phyloP scores from a whole-genome alignment of 2,329 filamentous ascomycete species.

The Atkinsonella hypoxylon region DNA sequence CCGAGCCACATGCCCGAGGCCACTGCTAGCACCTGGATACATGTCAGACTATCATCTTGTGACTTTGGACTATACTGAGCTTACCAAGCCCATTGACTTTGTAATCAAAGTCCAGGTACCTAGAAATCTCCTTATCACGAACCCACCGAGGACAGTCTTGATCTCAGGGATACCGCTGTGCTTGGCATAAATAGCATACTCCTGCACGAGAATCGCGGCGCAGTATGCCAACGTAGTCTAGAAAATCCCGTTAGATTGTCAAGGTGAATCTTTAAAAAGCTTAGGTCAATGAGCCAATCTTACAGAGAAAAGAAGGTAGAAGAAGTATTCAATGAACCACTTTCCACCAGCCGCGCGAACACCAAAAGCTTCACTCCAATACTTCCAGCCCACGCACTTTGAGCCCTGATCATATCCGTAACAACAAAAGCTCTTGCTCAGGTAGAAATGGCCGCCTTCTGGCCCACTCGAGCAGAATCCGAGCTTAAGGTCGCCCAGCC shows the following conservation, averaged over 20 bases:
- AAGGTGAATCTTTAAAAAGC: no score
- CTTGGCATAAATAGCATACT: slow-evolving; percentile 78
- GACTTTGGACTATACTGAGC: slow-evolving; percentile 11
- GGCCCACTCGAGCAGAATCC: slow-evolving; percentile 68
- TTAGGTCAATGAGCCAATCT: slow-evolving; percentile 15
- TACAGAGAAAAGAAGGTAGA: slow-evolving; percentile 79
- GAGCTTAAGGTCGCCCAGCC: slow-evolving; percentile 84
- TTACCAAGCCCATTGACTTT: slow-evolving; percentile 78
- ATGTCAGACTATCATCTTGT: slow-evolving; percentile 1
- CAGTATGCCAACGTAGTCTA: slow-evolving; percentile 68
- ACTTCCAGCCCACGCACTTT: slow-evolving; percentile 76
- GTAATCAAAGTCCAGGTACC: slow-evolving; percentile 79
- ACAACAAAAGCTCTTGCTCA: slow-evolving; percentile 88
- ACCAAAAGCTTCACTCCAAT: slow-evolving; percentile 68
- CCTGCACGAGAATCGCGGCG: slow-evolving; percentile 68
- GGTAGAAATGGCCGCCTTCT: slow-evolving; percentile 78
- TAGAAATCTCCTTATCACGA: slow-evolving; percentile 80
- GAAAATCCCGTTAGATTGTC: background rate
- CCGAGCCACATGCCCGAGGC: slow-evolving; percentile 93
- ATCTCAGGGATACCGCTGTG: slow-evolving; percentile 97
- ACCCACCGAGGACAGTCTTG: slow-evolving; percentile 89
- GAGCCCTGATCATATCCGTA: slow-evolving; percentile 76
- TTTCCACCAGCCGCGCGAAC: slow-evolving; percentile 53
- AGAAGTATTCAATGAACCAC: slow-evolving; percentile 77
- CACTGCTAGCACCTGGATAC: slow-evolving; percentile 65